phyloP scores from a whole-genome alignment of 2,329 filamentous ascomycete genomes.

The Metarhizium brunneum region DNA sequence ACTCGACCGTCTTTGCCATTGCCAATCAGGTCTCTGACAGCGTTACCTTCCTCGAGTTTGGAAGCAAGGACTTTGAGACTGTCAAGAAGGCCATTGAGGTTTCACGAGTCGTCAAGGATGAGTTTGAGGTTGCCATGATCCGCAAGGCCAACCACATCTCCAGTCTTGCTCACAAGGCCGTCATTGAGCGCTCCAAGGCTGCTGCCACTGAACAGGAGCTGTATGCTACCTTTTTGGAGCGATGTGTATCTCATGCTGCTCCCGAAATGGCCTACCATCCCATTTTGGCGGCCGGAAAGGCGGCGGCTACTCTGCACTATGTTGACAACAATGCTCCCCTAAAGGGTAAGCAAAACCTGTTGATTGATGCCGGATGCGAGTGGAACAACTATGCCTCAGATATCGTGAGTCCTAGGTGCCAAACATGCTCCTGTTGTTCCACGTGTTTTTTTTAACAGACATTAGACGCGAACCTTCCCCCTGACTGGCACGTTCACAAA shows the following conservation, averaged over 20 bases:
- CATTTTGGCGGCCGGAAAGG: conserved; percentile 73
- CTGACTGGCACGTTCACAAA: conserved; percentile 61
- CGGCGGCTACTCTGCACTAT: conserved; percentile 83
- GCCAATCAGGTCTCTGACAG: conserved; percentile 64
- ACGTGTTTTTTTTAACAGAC: not conserved
- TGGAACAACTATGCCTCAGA: conserved; percentile 64
- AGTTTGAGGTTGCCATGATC: conserved; percentile 65
- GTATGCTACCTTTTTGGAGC: conserved; percentile 69
- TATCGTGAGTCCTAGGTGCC: conserved; percentile 35
- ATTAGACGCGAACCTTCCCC: conserved; percentile 76
- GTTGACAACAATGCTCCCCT: conserved; percentile 67
- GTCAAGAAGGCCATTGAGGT: conserved; percentile 58
- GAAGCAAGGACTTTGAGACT: conserved; percentile 47
- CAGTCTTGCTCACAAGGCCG: conserved; percentile 53
- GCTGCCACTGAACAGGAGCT: conserved; percentile 75
- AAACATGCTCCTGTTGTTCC: not conserved
- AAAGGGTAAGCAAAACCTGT: conserved; percentile 63
- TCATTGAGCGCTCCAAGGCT: conserved; percentile 49
- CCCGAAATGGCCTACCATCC: conserved; percentile 80
- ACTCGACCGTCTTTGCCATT: conserved; percentile 62
- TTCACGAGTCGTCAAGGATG: conserved; percentile 62
- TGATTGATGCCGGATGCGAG: conserved; percentile 77
- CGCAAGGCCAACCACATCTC: conserved; percentile 64
- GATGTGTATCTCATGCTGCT: conserved; percentile 65
- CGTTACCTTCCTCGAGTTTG: conserved; percentile 63